Evolutionary conservation across 2,329 filamentous ascomycete species (phyloP), one percentile per base, ranked within the genome.

Genomic region (Arthrobotrys megalospora): DNA sequence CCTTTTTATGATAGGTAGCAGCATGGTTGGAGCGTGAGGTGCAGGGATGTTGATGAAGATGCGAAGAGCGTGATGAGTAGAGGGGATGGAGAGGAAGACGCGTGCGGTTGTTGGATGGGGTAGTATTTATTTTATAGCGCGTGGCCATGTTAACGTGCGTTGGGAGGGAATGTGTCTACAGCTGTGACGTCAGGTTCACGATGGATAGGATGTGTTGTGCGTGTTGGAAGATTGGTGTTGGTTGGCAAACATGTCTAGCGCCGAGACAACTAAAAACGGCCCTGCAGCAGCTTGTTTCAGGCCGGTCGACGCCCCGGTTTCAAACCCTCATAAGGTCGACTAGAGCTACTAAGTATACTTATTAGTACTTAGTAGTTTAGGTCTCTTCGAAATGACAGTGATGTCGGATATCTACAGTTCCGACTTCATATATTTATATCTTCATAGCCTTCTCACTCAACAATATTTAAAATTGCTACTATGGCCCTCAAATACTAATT

Each of bases 281-380:
- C 19, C 34, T 60, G 52, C 28, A 60, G 53, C 53, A 24, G 53
- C 34, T 60, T 60, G 55, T 60, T 60, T 60, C 55, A 60, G 34
- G 10, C 36, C 19, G 8, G 11, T 28, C 34, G 5, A 41, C 34
- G 36, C 36, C 34, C 34, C 55, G 6, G 55, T 60, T 60, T 60
- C 55, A 60, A 8, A 19, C 11, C 14, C 8, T 28, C 16, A 41
- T 10, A 11, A 19, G 52, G 14, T 43, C 6, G 6, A 10, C 12
- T 43, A 11, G n/a, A n/a, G n/a, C n/a, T 19, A 28, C 50, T 55
- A 43, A 43, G 41, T 55, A 24, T 55, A 55, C 48, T 52, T 52
- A 24, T 11, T 8, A n/a, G 21, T 50, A 50, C 24, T 50, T 24
- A 24, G 5, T 36, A 11, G 5, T 6, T 6, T 36, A 36, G 11